phyloP scores from a whole-genome alignment of 164 flowering plant genomes.

The Malania oleifera region DNA sequence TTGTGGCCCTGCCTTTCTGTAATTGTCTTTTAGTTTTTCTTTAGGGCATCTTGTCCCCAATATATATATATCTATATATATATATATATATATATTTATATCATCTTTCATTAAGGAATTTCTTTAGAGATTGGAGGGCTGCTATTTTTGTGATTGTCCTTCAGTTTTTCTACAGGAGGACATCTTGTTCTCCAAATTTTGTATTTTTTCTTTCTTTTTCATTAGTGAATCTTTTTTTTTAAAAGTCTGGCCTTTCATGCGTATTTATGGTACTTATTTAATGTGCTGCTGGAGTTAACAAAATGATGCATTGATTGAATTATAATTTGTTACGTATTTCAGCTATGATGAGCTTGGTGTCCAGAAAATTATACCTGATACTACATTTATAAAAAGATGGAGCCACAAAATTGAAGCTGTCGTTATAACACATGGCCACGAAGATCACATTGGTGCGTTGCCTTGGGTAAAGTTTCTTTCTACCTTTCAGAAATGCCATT shows the following conservation, averaged over 20 bases:
- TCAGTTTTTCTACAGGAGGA: no score
- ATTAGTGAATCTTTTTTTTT: no score
- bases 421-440: conserved; percentile 96
- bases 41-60: no score
- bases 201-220: no score
- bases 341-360: conserved; percentile 94
- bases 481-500: conserved; percentile 17
- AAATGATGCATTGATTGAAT: neutral
- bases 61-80: no score
- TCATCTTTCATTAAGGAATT: no score
- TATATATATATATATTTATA: no score
- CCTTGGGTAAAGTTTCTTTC: conserved; percentile 94
- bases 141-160: no score
- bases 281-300: neutral
- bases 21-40: no score
- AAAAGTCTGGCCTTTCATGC: neutral
- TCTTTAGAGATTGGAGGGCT: no score
- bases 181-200: no score
- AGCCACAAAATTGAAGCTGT: conserved; percentile 99
- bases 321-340: conserved; percentile 13
- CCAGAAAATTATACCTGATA: conserved; percentile 93
- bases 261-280: neutral
- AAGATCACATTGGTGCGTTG: conserved; percentile 99
- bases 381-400: conserved; percentile 90
- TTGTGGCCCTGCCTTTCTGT: no score